Conservation (phyloP, 352 stramenopile species). For the Globisporangium iwayamae region DNA sequence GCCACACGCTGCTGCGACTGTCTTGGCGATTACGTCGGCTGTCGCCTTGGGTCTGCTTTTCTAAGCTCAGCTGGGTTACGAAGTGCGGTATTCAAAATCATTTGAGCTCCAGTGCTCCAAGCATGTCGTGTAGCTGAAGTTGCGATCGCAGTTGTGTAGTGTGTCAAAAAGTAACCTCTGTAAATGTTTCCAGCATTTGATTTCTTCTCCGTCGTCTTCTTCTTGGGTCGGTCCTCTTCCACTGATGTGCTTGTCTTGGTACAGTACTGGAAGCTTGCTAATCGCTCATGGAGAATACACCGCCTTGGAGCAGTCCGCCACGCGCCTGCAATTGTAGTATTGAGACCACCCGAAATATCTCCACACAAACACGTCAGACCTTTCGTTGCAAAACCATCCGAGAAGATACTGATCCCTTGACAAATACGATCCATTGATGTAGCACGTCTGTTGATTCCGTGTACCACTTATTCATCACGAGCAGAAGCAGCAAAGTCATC, state of each 20-base stretch:
- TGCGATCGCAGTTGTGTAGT: background rate
- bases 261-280: too few species aligned
- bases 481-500: background rate
- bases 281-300: too few species aligned
- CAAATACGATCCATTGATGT: too few species aligned
- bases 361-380: too few species aligned
- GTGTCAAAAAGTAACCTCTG: conserved; percentile 1
- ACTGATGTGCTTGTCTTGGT: too few species aligned
- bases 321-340: too few species aligned
- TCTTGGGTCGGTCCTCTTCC: background rate
- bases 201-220: background rate
- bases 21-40: background rate
- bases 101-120: background rate
- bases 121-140: background rate
- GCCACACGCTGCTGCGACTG: background rate
- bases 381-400: too few species aligned
- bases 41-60: background rate
- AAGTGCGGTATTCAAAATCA: background rate
- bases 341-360: too few species aligned
- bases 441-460: background rate
- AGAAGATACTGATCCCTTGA: too few species aligned
- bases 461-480: background rate
- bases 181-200: background rate
- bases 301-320: too few species aligned
- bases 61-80: background rate